Conservation (phyloP, 192 early-diverging fungal genomes). For the Coemansia aciculifera region DNA sequence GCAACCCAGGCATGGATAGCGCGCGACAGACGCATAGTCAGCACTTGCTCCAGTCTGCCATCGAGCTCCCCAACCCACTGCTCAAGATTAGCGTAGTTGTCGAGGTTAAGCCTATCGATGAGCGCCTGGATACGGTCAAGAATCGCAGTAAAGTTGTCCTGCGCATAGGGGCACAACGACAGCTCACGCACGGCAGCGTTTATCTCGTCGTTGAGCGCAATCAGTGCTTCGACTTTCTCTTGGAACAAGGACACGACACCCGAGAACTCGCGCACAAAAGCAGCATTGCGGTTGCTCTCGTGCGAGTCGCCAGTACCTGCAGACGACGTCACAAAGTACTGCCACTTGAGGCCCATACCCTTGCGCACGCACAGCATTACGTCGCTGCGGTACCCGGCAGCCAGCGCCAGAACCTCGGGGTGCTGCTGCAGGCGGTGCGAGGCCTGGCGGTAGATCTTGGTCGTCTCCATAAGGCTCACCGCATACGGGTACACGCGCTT, state of each 20-base stretch:
- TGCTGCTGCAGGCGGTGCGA: constrained; percentile 76
- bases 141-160: constrained; percentile 64
- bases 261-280: constrained; percentile 95
- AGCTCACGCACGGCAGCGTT: constrained; percentile 81
- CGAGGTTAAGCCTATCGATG: constrained; percentile 91
- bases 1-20: constrained; percentile 77
- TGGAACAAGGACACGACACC: constrained; percentile 88
- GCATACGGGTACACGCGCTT: constrained; percentile 98
- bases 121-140: constrained; percentile 85
- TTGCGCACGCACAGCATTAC: constrained; percentile 83
- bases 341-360: constrained; percentile 82
- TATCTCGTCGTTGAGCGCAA: constrained; percentile 83
- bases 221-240: constrained; percentile 87
- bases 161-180: constrained; percentile 72
- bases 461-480: constrained; percentile 93
- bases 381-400: constrained; percentile 93
- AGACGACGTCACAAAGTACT: constrained; percentile 78
- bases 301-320: constrained; percentile 53
- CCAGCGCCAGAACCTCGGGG: constrained; percentile 72
- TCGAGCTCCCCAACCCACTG: constrained; percentile 87
- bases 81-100: constrained; percentile 91
- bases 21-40: constrained; percentile 69
- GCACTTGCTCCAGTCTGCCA: constrained; percentile 70
- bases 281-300: constrained; percentile 79
- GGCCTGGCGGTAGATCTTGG: constrained; percentile 89